These are phyloP conservation scores for Clavispora asparagi DNA, from an alignment of 805 yeast genomes.

Conservation along the genomic window DNA sequence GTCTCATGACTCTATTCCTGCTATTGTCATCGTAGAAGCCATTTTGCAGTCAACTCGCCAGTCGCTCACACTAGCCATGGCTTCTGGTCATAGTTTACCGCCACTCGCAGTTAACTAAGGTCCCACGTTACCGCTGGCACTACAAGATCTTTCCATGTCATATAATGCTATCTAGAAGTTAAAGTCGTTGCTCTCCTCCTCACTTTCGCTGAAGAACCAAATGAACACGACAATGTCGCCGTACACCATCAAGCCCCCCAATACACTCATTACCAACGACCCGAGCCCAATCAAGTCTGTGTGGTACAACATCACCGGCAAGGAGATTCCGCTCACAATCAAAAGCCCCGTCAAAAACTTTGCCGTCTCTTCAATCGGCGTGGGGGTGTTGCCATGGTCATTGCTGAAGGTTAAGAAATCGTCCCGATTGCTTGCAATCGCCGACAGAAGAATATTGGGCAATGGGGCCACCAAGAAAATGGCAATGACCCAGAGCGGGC, in stretches of 20 bases:
- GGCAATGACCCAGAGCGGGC: slow-evolving; percentile 33
- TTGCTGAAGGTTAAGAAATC: slow-evolving; percentile 41
- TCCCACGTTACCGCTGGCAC: too few relatives aligned
- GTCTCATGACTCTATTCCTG: too few relatives aligned
- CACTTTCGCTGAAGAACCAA: slow-evolving; percentile 42
- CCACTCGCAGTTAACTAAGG: too few relatives aligned
- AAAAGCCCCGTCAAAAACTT: slow-evolving; percentile 36
- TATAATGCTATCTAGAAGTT: slow-evolving; percentile 22
- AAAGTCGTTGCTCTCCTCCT: slow-evolving; percentile 42
- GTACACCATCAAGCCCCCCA: slow-evolving; percentile 42
- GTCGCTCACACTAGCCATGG: too few relatives aligned
- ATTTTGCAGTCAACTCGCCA: too few relatives aligned
- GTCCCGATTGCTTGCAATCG: slow-evolving; percentile 35
- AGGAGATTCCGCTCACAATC: slow-evolving; percentile 40
- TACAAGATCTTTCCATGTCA: too few relatives aligned
- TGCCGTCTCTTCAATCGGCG: slow-evolving; percentile 35
- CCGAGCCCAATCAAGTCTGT: slow-evolving; percentile 32
- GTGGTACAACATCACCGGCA: slow-evolving; percentile 39
- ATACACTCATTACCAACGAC: slow-evolving; percentile 38
- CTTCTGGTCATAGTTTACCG: too few relatives aligned
- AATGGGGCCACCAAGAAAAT: slow-evolving; percentile 41
- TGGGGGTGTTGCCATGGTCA: slow-evolving; percentile 32
- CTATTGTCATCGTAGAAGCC: too few relatives aligned
- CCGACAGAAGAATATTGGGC: slow-evolving; percentile 36
- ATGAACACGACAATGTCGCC: slow-evolving; percentile 39